These are phyloP conservation scores for Lagerstroemia speciosa DNA, from an alignment of 345 rosid genomes.

Conservation along the genomic window DNA sequence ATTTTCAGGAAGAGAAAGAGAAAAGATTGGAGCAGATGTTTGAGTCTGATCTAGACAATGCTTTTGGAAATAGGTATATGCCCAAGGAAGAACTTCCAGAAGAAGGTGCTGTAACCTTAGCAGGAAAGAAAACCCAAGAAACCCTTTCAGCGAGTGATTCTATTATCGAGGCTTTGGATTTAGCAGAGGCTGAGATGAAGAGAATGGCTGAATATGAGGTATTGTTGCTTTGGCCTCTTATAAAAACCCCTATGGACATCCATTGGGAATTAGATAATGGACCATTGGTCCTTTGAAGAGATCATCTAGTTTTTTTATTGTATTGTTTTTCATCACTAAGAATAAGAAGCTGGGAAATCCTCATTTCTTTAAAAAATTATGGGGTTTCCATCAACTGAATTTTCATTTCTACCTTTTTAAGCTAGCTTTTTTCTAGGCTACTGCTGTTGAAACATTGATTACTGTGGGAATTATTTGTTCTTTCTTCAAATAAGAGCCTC, in stretches of 20 bases:
- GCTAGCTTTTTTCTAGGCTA: neutral
- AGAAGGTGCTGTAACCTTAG: slow-evolving; percentile 86
- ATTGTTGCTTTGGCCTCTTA: neutral
- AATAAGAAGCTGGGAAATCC: neutral
- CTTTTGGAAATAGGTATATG: slow-evolving; percentile 48
- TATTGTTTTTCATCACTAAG: neutral
- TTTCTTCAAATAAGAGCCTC: neutral
- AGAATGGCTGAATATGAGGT: slow-evolving; percentile 73
- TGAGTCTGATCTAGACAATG: slow-evolving; percentile 72
- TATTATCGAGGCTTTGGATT: slow-evolving; percentile 65
- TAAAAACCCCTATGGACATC: neutral
- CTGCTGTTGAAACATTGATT: neutral
- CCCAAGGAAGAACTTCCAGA: slow-evolving; percentile 71
- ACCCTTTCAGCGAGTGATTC: slow-evolving; percentile 72
- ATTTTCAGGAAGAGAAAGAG: slow-evolving; percentile 89
- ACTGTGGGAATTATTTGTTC: neutral
- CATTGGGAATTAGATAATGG: neutral
- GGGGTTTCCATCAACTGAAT: no score
- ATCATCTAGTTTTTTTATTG: neutral
- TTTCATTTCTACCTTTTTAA: neutral
- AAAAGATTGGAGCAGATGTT: slow-evolving; percentile 89
- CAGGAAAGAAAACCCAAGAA: slow-evolving; percentile 77
- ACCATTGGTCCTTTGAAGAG: neutral
- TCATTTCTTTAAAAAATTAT: no score
- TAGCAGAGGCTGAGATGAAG: slow-evolving; percentile 59